These are phyloP conservation scores for Jamesozyma piceae DNA, from an alignment of 805 yeast genomes.

Conservation along the genomic window DNA sequence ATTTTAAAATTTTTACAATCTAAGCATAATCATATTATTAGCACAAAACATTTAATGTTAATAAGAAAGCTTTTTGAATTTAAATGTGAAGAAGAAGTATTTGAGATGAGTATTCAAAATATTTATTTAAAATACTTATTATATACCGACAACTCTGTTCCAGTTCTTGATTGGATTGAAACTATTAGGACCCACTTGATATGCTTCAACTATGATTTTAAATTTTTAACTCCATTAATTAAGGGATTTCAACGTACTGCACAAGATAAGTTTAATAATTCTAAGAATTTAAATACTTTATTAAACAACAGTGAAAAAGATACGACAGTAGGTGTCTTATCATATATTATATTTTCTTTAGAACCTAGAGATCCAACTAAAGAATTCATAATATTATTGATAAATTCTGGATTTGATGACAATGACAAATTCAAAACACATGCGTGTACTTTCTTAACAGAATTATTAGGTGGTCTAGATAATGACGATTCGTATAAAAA, in stretches of 20 bases:
- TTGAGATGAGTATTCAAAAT: slow-evolving; percentile 42
- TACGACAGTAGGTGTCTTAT: not conserved
- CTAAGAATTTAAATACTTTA: too few relatives aligned
- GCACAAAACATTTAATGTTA: slow-evolving; percentile 19
- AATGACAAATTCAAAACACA: slow-evolving; percentile 18
- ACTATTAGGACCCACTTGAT: slow-evolving; percentile 34
- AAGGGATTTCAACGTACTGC: slow-evolving; percentile 34
- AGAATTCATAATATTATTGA: not conserved
- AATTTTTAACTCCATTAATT: slow-evolving; percentile 29
- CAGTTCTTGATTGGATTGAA: slow-evolving; percentile 23
- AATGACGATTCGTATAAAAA: not conserved
- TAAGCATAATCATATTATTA: slow-evolving; percentile 12
- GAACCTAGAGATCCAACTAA: not conserved
- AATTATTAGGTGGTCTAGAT: not conserved
- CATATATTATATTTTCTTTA: not conserved
- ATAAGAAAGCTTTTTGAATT: slow-evolving; percentile 32
- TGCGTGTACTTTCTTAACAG: slow-evolving; percentile 17
- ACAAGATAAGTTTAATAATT: not conserved
- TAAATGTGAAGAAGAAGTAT: slow-evolving; percentile 44
- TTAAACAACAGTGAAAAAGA: not conserved
- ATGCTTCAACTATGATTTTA: slow-evolving; percentile 17
- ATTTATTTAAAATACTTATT: slow-evolving; percentile 40
- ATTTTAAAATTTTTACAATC: slow-evolving; percentile 42
- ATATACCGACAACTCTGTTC: slow-evolving; percentile 28
- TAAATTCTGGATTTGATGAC: not conserved